These are phyloP conservation scores for Torulaspora quercuum DNA, from an alignment of 805 yeast genomes.

Conservation along the genomic window DNA sequence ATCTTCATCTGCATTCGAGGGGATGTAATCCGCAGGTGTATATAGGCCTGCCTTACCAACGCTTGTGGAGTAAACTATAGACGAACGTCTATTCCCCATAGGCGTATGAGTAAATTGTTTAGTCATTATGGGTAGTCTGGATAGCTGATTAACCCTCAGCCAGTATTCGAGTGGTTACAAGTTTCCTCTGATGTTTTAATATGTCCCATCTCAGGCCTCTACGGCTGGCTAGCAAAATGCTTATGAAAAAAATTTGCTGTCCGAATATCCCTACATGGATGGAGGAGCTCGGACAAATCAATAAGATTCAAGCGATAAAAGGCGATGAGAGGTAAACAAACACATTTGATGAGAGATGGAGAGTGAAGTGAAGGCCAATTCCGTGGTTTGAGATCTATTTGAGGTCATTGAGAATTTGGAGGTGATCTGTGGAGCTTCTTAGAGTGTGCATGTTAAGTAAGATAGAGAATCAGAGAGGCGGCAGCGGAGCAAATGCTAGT, in stretches of 20 bases:
- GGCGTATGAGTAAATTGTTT: constrained; percentile 32
- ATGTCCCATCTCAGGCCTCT: no score
- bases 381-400: not conserved
- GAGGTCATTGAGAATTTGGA: not conserved
- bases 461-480: no score
- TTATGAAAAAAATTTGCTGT: constrained; percentile 1
- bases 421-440: not conserved
- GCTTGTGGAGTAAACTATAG: constrained; percentile 35
- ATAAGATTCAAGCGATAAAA: not conserved
- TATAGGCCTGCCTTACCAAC: constrained; percentile 35
- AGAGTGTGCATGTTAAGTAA: no score
- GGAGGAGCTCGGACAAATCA: not conserved
- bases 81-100: constrained; percentile 29
- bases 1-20: constrained; percentile 11
- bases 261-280: not conserved
- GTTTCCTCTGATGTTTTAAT: no score
- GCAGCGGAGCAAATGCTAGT: not conserved
- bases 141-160: no score
- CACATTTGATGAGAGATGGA: not conserved
- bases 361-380: not conserved
- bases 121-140: constrained; percentile 22
- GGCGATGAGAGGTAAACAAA: constrained; percentile 3
- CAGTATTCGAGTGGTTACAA: no score
- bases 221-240: no score
- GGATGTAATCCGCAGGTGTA: constrained; percentile 33